phyloP scores from a whole-genome alignment of 306 rosid species.

The Ammopiptanthus mongolicus region DNA sequence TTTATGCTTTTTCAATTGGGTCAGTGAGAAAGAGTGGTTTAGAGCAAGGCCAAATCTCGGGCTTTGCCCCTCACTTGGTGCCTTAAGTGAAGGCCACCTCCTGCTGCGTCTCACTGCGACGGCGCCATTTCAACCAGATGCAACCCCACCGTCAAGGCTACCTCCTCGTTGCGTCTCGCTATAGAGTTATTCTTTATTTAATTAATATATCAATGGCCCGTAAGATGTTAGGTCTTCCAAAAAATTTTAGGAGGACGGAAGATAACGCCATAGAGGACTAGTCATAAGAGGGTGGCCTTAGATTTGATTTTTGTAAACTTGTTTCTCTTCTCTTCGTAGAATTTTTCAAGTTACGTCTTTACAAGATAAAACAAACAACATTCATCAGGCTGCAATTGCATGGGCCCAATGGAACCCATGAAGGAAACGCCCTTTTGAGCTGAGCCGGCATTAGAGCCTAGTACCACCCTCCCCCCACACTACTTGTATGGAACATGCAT shows the following conservation, averaged over 20 bases:
- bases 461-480: neutral
- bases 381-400: neutral
- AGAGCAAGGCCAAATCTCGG: too few species aligned
- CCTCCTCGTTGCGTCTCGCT: too few species aligned
- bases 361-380: neutral
- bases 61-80: too few species aligned
- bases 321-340: neutral
- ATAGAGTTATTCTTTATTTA: too few species aligned
- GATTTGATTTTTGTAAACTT: neutral
- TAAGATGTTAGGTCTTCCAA: too few species aligned
- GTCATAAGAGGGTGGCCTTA: neutral
- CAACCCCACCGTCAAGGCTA: too few species aligned
- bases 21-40: slow-evolving; percentile 45
- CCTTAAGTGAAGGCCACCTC: too few species aligned
- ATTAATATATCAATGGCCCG: too few species aligned
- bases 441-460: neutral
- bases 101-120: too few species aligned
- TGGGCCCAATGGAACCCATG: neutral
- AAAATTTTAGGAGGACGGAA: too few species aligned
- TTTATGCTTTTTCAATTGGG: slow-evolving; percentile 69
- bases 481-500: neutral
- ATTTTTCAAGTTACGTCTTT: neutral
- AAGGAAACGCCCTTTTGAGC: neutral
- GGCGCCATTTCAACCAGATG: too few species aligned
- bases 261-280: too few species aligned